phyloP scores from a whole-genome alignment of 441 rosid species.

The Biscutella laevigata region DNA sequence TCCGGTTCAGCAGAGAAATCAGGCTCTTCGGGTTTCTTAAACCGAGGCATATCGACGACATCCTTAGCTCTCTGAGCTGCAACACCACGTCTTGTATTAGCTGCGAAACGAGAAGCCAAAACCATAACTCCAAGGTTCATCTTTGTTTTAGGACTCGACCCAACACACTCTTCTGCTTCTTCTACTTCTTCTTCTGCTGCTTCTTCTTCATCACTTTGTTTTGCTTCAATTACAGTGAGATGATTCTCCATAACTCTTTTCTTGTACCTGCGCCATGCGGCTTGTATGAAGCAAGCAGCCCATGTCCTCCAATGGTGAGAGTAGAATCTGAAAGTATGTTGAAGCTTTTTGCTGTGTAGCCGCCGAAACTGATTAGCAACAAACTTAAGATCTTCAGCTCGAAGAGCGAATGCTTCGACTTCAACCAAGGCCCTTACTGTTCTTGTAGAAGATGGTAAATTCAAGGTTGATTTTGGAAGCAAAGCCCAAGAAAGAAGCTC shows the following conservation, averaged over 20 bases:
- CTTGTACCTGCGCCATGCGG: constrained; percentile 78
- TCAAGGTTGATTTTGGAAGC: constrained; percentile 67
- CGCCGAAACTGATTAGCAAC: constrained; percentile 89
- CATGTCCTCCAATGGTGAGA: constrained; percentile 97
- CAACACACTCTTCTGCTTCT: constrained; percentile 19
- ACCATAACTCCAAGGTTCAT: constrained; percentile 65
- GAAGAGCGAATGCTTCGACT: constrained; percentile 82
- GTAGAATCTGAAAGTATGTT: constrained; percentile 75
- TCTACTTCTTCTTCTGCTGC: constrained; percentile 19
- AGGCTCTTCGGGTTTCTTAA: constrained; percentile 85
- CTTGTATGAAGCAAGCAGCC: constrained; percentile 93
- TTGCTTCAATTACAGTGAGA: constrained; percentile 42
- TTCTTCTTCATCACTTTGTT: constrained; percentile 23
- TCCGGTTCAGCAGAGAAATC: constrained; percentile 62
- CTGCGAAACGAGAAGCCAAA: constrained; percentile 81
- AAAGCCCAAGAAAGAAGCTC: constrained; percentile 88
- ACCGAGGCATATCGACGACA: constrained; percentile 53
- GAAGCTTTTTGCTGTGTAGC: constrained; percentile 87
- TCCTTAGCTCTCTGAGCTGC: constrained; percentile 59
- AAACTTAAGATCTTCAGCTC: constrained; percentile 87
- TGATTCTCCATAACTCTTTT: constrained; percentile 45
- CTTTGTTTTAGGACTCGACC: constrained; percentile 36
- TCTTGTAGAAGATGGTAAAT: constrained; percentile 86
- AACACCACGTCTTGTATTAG: constrained; percentile 81
- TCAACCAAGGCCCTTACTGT: constrained; percentile 72